These are phyloP conservation scores for Phytophthora ramorum DNA, from an alignment of 352 stramenopile genomes.

Conservation along the genomic window DNA sequence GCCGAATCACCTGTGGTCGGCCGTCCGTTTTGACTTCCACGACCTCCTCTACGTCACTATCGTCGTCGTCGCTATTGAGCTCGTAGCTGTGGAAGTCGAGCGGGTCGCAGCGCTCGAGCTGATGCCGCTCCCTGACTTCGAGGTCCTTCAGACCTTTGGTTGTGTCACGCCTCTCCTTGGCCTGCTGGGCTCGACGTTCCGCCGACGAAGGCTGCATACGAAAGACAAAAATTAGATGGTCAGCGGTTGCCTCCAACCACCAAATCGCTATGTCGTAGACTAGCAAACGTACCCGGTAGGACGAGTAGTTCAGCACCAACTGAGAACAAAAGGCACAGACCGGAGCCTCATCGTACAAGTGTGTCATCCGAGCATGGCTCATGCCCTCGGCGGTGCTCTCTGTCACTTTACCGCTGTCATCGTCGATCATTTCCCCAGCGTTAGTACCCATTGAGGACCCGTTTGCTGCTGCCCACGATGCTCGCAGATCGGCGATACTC, in stretches of 20 bases:
- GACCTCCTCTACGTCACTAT: slow-evolving; percentile 56
- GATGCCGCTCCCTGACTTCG: slow-evolving; percentile 25
- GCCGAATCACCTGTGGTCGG: slow-evolving; percentile 45
- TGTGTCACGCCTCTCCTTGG: slow-evolving; percentile 21
- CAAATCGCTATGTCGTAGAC: neutral
- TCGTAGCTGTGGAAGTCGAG: slow-evolving; percentile 55
- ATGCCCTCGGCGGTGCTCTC: slow-evolving; percentile 21
- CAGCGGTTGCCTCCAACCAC: neutral
- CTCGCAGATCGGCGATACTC: slow-evolving; percentile 62
- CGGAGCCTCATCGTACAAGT: slow-evolving; percentile 66
- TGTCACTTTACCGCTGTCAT: too few relatives aligned
- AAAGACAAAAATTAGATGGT: slow-evolving; percentile 3
- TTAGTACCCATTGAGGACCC: neutral
- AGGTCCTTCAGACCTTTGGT: slow-evolving; percentile 34
- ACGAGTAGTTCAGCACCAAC: slow-evolving; percentile 52
- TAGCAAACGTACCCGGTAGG: slow-evolving; percentile 44
- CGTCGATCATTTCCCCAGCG: neutral
- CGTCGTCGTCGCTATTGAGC: slow-evolving; percentile 63
- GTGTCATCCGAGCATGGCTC: slow-evolving; percentile 44
- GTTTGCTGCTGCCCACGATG: slow-evolving; percentile 41
- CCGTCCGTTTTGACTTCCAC: slow-evolving; percentile 51
- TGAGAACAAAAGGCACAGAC: slow-evolving; percentile 70
- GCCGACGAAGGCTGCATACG: slow-evolving; percentile 36
- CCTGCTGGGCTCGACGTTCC: slow-evolving; percentile 31
- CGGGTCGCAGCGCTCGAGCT: slow-evolving; percentile 50